Evolutionary conservation across 139 green algal genomes (phyloP), one percentile per base, ranked within the genome.

Genomic region (Chlorella sp.): DNA sequence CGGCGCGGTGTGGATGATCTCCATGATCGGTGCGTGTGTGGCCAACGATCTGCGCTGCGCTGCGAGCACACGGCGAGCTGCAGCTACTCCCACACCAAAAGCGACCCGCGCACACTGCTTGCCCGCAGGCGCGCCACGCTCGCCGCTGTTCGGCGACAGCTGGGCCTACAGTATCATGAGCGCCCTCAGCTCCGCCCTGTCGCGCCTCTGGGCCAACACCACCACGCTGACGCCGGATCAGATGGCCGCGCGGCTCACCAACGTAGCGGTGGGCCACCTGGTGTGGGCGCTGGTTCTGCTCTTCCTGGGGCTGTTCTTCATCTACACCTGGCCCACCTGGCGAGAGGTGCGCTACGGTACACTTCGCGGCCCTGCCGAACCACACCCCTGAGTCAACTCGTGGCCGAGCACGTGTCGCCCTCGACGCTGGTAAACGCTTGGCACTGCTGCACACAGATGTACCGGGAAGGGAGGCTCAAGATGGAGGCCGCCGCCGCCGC

Each of bases 1-100:
- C 4, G 82, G 85, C 65, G 74, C 74, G 1, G 31, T 75, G 5
- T 90, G 85, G 85, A 72, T 75, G 1, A 88, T 78, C 75, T 78
- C 72, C 1, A 59, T 87, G 24, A 86, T 86, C 59, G 83, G 79
- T 22, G 32, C n/a, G 42, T 62, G 65, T 3, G 3, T 71, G 33
- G 31, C 30, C 63, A 36, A 69, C 10, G 20, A 6, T 33, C 36
- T 68, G 31, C 30, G 30, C 3, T 64, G 55, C 55, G 4, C 6
- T 4, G 55, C 55, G 42, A 55, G 20, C n/a, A 65, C 23, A 65
- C 59, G n/a, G 17, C 5, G 5, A 65, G 24, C 5, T 10, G 6
- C 24, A 65, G 24, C 24, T 31, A 65, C 59, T 10, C 14, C 5
- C 59, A 14, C n/a, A 65, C 23, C 5, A 29, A n/a, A n/a, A n/a